Conservation (phyloP, 805 yeast species). For the Yarrowia phangngaensis region DNA sequence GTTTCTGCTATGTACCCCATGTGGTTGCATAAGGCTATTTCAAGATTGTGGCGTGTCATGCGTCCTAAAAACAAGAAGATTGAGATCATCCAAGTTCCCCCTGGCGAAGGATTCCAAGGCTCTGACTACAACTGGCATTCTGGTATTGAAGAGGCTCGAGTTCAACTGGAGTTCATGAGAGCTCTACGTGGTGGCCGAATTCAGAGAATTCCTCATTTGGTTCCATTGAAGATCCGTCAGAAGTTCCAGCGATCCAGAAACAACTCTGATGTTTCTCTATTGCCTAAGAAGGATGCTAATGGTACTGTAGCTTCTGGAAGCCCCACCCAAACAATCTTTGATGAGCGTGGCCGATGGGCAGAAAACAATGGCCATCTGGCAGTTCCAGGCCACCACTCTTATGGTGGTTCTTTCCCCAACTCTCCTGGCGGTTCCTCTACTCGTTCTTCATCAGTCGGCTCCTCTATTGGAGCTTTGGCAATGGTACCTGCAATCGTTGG, state of each 20-base stretch:
- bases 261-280: slow-evolving; percentile 29
- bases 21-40: slow-evolving; percentile 20
- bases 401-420: slow-evolving; percentile 14
- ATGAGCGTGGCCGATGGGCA: slow-evolving; percentile 19
- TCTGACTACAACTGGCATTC: slow-evolving; percentile 41
- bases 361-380: slow-evolving; percentile 29
- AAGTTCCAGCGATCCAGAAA: slow-evolving; percentile 29
- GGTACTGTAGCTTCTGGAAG: slow-evolving; percentile 23
- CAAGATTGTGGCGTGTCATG: slow-evolving; percentile 27
- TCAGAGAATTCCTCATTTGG: slow-evolving; percentile 29
- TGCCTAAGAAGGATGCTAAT: slow-evolving; percentile 29
- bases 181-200: slow-evolving; percentile 44
- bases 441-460: slow-evolving; percentile 32
- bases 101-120: slow-evolving; percentile 8
- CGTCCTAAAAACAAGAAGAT: slow-evolving; percentile 16
- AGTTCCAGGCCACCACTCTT: slow-evolving; percentile 29
- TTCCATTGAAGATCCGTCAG: slow-evolving; percentile 27
- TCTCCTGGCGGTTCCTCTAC: slow-evolving; percentile 29
- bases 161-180: slow-evolving; percentile 39
- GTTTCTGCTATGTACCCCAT: slow-evolving; percentile 34
- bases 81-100: slow-evolving; percentile 4
- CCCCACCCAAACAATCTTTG: slow-evolving; percentile 17
- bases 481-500: slow-evolving; percentile 56
- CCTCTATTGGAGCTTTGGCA: slow-evolving; percentile 43
- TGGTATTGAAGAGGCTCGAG: slow-evolving; percentile 42